Percentiles rank a stretch among this genome's conserved stretches.
Evolutionary conservation across 1,284 basidiomycete species (phyloP).

Genomic region (Ustilago cynodontis): DNA sequence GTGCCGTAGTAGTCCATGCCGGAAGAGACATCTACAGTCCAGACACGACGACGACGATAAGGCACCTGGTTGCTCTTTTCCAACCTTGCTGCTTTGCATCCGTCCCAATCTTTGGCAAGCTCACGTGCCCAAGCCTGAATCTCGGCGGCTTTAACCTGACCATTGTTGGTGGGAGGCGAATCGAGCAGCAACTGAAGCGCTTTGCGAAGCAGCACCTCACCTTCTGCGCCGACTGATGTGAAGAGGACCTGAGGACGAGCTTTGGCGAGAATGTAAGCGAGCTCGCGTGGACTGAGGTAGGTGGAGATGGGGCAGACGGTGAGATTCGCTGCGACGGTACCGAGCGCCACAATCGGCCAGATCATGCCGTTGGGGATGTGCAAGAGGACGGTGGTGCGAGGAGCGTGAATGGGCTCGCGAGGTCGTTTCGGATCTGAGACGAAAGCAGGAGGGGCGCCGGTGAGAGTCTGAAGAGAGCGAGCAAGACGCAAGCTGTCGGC

Average conservation of each 20-base stretch:
- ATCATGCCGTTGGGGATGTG: slow-evolving; percentile 71
- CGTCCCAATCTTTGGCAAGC: slow-evolving; percentile 53
- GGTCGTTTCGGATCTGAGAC: slow-evolving; percentile 17
- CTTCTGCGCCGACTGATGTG: slow-evolving; percentile 60
- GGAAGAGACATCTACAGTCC: slow-evolving; percentile 49
- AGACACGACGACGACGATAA: slow-evolving; percentile 36
- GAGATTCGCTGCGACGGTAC: slow-evolving; percentile 56
- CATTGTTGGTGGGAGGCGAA: slow-evolving; percentile 39
- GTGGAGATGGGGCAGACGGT: slow-evolving; percentile 70
- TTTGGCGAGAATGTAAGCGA: slow-evolving; percentile 69
- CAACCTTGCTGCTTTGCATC: slow-evolving; percentile 27
- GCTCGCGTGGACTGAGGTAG: slow-evolving; percentile 68
- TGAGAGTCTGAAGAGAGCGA: slow-evolving; percentile 41
- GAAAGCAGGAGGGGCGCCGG: slow-evolving; percentile 31
- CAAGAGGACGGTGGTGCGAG: slow-evolving; percentile 66
- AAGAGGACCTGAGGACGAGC: slow-evolving; percentile 69
- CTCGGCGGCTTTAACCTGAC: slow-evolving; percentile 26
- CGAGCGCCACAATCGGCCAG: slow-evolving; percentile 68
- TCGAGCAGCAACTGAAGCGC: slow-evolving; percentile 54
- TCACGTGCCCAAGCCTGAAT: slow-evolving; percentile 46
- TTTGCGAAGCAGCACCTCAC: slow-evolving; percentile 56
- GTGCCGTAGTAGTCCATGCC: slow-evolving; percentile 57
- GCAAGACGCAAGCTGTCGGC: slow-evolving; percentile 54
- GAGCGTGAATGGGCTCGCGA: slow-evolving; percentile 52
- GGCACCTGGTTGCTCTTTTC: slow-evolving; percentile 47